Conservation (phyloP, 495 filamentous ascomycete genomes). For the Annulohypoxylon bovei region DNA sequence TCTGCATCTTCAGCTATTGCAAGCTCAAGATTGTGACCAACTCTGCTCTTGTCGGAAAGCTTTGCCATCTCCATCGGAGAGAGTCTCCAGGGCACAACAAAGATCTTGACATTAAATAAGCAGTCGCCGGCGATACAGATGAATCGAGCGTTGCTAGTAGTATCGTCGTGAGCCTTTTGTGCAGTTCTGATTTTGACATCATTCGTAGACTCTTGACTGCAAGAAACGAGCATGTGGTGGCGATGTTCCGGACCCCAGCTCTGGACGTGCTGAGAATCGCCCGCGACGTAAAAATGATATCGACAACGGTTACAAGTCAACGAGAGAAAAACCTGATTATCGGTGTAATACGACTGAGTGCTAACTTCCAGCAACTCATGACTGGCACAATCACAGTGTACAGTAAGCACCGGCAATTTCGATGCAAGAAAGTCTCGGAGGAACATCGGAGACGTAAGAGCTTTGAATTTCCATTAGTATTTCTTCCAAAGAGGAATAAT, state of each 20-base stretch:
- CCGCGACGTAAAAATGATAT: slow-evolving; percentile 40
- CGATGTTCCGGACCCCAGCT: slow-evolving; percentile 28
- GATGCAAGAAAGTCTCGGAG: slow-evolving; percentile 37
- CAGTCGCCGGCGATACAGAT: slow-evolving; percentile 69
- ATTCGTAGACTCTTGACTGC: slow-evolving; percentile 6
- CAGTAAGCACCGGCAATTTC: slow-evolving; percentile 19
- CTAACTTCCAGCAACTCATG: slow-evolving; percentile 41
- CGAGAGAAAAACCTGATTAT: slow-evolving; percentile 27
- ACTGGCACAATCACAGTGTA: slow-evolving; percentile 13
- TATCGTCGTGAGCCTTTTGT: slow-evolving; percentile 23
- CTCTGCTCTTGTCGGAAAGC: slow-evolving; percentile 64
- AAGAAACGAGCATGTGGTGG: slow-evolving; percentile 42
- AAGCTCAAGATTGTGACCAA: slow-evolving; percentile 62
- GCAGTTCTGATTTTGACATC: neutral
- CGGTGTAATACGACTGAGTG: slow-evolving; percentile 26
- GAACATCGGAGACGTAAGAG: slow-evolving; percentile 38
- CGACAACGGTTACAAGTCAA: slow-evolving; percentile 35
- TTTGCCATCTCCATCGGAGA: slow-evolving; percentile 49
- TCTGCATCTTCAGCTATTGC: slow-evolving; percentile 67
- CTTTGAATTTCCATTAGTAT: slow-evolving; percentile 18
- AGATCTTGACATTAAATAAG: slow-evolving; percentile 63
- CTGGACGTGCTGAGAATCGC: slow-evolving; percentile 4
- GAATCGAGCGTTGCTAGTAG: slow-evolving; percentile 52
- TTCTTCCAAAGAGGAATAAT: neutral
- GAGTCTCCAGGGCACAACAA: slow-evolving; percentile 58